Evolutionary conservation across 768 basidiomycete genomes (phyloP), one percentile per base, ranked within the genome.

Genomic region (Cyclocybe aegerita): DNA sequence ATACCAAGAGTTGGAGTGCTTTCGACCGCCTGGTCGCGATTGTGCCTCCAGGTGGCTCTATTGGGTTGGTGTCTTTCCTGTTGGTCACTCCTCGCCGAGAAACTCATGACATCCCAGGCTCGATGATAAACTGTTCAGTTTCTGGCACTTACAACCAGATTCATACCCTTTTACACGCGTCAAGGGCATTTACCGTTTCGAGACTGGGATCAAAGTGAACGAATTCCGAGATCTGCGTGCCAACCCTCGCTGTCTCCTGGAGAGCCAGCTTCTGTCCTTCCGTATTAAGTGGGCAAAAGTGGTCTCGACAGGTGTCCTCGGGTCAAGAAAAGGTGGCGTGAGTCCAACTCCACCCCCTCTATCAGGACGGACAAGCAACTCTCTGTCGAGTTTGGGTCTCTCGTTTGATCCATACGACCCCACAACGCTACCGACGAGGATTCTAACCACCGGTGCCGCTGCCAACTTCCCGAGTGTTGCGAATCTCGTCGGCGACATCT

Each of bases 1-100:
- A 93, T 63, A 92, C 90, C 17, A 93, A 93, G 68, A 90, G 88
- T 56, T 93, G 92, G 91, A 90, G 88, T 62, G 90, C 90, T 1
- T 93, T 94, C 59, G 90, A 93, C 64, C 82, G 91, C 8, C 78
- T 94, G 5, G 87, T 93, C 12, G 87, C 88, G 4, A 90, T 93
- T 53, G 90, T 93, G 0, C 90, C 91, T n/a, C 90, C 90, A 0
- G 91, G 90, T 8, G 91, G 91, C 6, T 90, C 88, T 0, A 93
- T 93, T 49, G 91, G 91, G 87, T 90, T 62, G 36, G 84, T 72
- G 40, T 23, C 8, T 15, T 37, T 38, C 36, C 34, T 43, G 46
- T 15, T 57, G 49, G 38, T 4, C 31, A 52, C 29, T 38, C 36
- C 36, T 48, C 33, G 32, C n/a, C 36, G 12, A 43, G 39, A 14